Evolutionary conservation across 2,329 filamentous ascomycete species (phyloP).

Genomic region (Cucurbitaria berberidis): DNA sequence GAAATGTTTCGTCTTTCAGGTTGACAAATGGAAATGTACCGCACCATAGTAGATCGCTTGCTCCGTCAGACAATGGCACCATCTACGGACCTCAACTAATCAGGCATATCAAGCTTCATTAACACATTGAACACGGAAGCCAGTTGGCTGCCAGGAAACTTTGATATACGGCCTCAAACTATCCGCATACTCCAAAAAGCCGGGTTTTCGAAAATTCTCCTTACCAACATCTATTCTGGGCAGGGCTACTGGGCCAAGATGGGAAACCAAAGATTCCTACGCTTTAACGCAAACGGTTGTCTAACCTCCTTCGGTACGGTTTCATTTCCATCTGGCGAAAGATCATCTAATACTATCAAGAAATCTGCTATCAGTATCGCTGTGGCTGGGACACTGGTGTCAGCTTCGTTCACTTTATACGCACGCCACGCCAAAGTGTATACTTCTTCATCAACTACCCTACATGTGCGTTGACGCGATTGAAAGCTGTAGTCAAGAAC

Average conservation of each 20-base stretch:
- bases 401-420: slow-evolving; percentile 25
- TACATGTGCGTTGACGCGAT: slow-evolving; percentile 6
- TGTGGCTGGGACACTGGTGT: slow-evolving; percentile 30
- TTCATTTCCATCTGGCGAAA: background rate
- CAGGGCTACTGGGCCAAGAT: slow-evolving; percentile 33
- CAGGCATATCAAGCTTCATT: slow-evolving; percentile 15
- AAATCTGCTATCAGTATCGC: slow-evolving; percentile 27
- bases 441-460: slow-evolving; percentile 36
- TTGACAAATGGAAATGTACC: background rate
- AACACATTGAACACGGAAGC: slow-evolving; percentile 12
- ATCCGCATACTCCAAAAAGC: slow-evolving; percentile 13
- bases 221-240: slow-evolving; percentile 20
- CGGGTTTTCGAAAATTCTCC: slow-evolving; percentile 19
- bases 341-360: slow-evolving; percentile 6
- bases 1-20: background rate
- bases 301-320: slow-evolving; percentile 22
- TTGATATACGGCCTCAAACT: slow-evolving; percentile 16
- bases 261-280: slow-evolving; percentile 23
- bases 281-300: slow-evolving; percentile 5
- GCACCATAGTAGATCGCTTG: background rate
- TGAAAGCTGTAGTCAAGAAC: slow-evolving; percentile 10
- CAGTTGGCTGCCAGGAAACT: slow-evolving; percentile 29
- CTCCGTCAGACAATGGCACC: background rate
- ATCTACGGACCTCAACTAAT: background rate
- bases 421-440: slow-evolving; percentile 10